Evolutionary conservation across 2,329 filamentous ascomycete species (phyloP).

Genomic region (Beauveria sp.): DNA sequence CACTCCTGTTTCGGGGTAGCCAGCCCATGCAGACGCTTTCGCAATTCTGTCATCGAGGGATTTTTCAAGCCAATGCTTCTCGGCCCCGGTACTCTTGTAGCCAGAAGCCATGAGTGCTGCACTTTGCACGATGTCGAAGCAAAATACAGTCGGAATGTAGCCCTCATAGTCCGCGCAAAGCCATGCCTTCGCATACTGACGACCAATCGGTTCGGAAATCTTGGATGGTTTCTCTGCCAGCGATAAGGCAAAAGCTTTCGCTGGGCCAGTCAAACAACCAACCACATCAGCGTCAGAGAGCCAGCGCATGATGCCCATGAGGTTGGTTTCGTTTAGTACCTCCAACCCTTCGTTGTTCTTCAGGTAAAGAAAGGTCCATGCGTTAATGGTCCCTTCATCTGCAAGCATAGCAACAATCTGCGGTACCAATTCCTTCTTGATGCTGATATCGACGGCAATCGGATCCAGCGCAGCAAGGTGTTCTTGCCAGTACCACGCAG

Average conservation of each 20-base stretch:
- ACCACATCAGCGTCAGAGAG: conserved; percentile 19
- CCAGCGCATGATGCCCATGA: conserved; percentile 24
- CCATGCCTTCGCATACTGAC: conserved; percentile 32
- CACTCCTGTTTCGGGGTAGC: conserved; percentile 26
- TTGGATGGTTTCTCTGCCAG: conserved; percentile 20
- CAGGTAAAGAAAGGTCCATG: conserved; percentile 34
- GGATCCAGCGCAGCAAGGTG: conserved; percentile 30
- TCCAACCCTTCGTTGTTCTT: conserved; percentile 35
- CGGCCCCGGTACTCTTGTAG: conserved; percentile 29
- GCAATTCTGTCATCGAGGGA: conserved; percentile 26
- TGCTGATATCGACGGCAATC: conserved; percentile 16
- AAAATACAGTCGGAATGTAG: conserved; percentile 33
- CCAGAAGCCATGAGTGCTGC: conserved; percentile 32
- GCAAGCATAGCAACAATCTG: conserved; percentile 31
- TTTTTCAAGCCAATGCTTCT: conserved; percentile 29
- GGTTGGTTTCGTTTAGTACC: conserved; percentile 32
- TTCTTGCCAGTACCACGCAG: conserved; percentile 39
- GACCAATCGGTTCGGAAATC: conserved; percentile 31
- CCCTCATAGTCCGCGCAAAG: conserved; percentile 25
- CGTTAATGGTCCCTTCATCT: conserved; percentile 27
- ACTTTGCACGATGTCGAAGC: conserved; percentile 36
- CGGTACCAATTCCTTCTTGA: conserved; percentile 27
- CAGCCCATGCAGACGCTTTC: conserved; percentile 30
- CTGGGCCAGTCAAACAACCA: conserved; percentile 7
- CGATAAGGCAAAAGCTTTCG: conserved; percentile 23